These are phyloP conservation scores for Marasmius oreades DNA, from an alignment of 1,284 basidiomycete species.

Conservation along the genomic window DNA sequence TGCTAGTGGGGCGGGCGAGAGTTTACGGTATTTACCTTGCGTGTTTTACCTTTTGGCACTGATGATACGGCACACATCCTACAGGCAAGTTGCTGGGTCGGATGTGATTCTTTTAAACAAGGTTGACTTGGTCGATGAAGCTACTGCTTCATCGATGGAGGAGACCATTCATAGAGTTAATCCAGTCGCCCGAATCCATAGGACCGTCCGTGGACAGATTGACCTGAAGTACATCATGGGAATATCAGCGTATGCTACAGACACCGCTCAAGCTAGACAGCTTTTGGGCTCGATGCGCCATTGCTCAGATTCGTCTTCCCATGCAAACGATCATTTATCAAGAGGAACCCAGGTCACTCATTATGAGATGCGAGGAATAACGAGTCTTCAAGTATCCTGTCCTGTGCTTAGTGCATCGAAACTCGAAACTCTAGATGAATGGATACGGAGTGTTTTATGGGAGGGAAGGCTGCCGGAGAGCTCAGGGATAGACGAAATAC, in stretches of 20 bases:
- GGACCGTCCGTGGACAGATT: conserved; percentile 66
- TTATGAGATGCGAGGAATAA: conserved; percentile 69
- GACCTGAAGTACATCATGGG: conserved; percentile 74
- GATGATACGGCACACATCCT: not conserved
- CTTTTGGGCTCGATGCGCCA: conserved; percentile 12
- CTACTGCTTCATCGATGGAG: conserved; percentile 45
- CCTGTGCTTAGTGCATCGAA: conserved; percentile 49
- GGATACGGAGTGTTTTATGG: conserved; percentile 82
- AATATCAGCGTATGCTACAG: conserved; percentile 65
- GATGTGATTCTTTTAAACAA: conserved; percentile 93
- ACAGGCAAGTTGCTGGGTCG: conserved; percentile 84
- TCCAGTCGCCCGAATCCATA: conserved; percentile 69
- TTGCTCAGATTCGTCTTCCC: conserved; percentile 28
- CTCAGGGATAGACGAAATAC: conserved; percentile 31
- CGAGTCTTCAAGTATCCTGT: conserved; percentile 66
- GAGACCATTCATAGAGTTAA: conserved; percentile 68
- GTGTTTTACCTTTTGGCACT: not conserved
- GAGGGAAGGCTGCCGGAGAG: conserved; percentile 46
- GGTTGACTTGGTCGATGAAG: conserved; percentile 61
- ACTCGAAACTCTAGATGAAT: conserved; percentile 61
- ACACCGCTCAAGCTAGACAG: conserved; percentile 20
- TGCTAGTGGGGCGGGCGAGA: conserved; percentile 64
- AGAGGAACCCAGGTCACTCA: conserved; percentile 36
- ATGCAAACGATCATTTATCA: conserved; percentile 31
- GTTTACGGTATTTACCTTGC: conserved; percentile 51